Conservation (phyloP, 1,284 basidiomycete species). For the Lignosus rhinocerotis region DNA sequence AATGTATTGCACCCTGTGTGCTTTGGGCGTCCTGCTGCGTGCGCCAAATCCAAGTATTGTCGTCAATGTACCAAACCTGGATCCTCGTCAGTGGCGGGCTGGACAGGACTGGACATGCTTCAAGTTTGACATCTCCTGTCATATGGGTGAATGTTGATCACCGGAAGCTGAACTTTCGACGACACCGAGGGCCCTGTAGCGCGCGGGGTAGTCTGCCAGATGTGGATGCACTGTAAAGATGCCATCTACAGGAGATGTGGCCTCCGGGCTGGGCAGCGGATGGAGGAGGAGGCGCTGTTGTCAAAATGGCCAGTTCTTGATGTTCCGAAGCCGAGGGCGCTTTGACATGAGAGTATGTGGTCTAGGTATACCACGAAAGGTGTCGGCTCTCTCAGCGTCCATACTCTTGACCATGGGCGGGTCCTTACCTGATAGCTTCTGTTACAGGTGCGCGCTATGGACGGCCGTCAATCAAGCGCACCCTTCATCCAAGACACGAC, state of each 20-base stretch:
- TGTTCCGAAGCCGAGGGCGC: no score
- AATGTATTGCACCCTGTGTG: no score
- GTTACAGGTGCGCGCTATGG: not conserved
- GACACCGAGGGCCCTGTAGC: not conserved
- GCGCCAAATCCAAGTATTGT: no score
- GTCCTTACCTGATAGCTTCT: not conserved
- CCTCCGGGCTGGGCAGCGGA: no score
- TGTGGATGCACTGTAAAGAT: no score
- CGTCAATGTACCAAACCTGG: not conserved
- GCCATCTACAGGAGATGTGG: no score
- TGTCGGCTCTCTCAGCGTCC: not conserved
- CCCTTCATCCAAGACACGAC: not conserved
- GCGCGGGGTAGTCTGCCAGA: no score
- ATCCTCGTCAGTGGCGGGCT: not conserved
- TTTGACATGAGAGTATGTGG: not conserved
- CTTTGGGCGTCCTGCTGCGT: no score
- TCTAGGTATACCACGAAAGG: not conserved
- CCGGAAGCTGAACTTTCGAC: slow-evolving; percentile 1
- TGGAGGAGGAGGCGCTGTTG: no score
- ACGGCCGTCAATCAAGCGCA: slow-evolving; percentile 5
- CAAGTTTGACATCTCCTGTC: slow-evolving; percentile 17
- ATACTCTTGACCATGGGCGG: not conserved
- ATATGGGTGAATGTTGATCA: slow-evolving; percentile 9
- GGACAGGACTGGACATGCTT: slow-evolving; percentile 5
- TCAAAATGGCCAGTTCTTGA: no score